Base-by-base conservation (phyloP, 1,139 yeast species). In the Candida mesenterica region DNA sequence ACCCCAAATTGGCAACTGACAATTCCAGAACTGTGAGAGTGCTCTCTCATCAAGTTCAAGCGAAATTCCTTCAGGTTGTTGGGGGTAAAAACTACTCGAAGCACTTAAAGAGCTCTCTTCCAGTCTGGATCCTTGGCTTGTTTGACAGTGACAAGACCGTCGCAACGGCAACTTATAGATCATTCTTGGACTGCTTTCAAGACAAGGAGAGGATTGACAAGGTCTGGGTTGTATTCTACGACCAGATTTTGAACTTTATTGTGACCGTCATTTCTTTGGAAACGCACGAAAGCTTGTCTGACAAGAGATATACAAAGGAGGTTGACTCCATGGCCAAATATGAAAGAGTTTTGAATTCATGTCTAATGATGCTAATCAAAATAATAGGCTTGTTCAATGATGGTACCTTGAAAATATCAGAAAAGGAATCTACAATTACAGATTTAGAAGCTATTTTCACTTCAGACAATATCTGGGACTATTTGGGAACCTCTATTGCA, bases 1-100 rank as follows among this genome's bases (percentile, higher is more conserved):
- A 86, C 50, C 83, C 96, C 1, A 87, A 88, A 50, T 61, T 89
- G 28, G 73, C 92, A 4, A 69, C 82, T 9, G 95, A 85, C 44
- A 77, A 77, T 38, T 77, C 90, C 3, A 75, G 83, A 46, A 60
- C 63, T 13, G 87, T 87, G 2, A 68, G 97, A 39, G 43, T 62
- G 4, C 53, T 71, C 23, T 59, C 87, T 3, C 95, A 88, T 52
- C 78, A 72, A 42, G 66, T 81, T 4, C 90, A 89, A 42, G 75
- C 82, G 1, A 56, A 57, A 20, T 57, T 63, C 32, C 53, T 69
- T 36, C 44, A 51, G 15, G 62, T 77, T 30, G 75, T 83, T 24
- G 89, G 89, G 3, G 87, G 84, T 40, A 72, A 70, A 39, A 64
- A 75, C 14, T 68, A 58, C 42, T 65, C 80, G 14, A 84, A 77